phyloP scores from a whole-genome alignment of 176 grass and related monocot genomes.

The Musa beccarii region DNA sequence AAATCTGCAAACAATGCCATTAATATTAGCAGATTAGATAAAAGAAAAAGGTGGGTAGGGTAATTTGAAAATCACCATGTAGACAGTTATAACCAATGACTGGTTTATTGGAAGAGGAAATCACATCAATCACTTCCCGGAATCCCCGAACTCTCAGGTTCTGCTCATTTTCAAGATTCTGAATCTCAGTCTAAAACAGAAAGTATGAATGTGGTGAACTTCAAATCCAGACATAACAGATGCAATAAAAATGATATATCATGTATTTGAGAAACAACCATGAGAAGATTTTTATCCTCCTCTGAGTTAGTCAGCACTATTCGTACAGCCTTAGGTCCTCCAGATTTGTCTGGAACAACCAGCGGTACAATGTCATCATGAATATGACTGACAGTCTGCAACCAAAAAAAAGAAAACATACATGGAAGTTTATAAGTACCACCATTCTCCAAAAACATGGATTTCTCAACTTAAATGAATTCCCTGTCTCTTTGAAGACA shows the following conservation, averaged over 20 bases:
- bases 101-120: constrained; percentile 74
- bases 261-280: constrained; percentile 32
- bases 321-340: constrained; percentile 34
- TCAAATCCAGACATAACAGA: not conserved
- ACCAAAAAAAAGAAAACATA: constrained; percentile 21
- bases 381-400: constrained; percentile 46
- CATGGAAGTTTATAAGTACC: constrained; percentile 15
- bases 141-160: constrained; percentile 69
- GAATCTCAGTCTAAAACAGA: constrained; percentile 49
- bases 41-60: constrained; percentile 7
- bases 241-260: not conserved
- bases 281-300: constrained; percentile 77
- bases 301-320: constrained; percentile 70
- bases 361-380: constrained; percentile 73
- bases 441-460: constrained; percentile 4
- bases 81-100: constrained; percentile 77
- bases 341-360: constrained; percentile 54
- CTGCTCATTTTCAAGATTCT: constrained; percentile 55
- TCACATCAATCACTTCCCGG: constrained; percentile 87
- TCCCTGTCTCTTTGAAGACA: not conserved
- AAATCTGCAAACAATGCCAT: constrained; percentile 46
- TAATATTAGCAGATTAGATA: not conserved
- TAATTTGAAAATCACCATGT: constrained; percentile 40
- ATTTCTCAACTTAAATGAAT: not conserved
- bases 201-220: not conserved